phyloP scores from a whole-genome alignment of 108 stramenopile genomes.

The Seminavis robusta region DNA sequence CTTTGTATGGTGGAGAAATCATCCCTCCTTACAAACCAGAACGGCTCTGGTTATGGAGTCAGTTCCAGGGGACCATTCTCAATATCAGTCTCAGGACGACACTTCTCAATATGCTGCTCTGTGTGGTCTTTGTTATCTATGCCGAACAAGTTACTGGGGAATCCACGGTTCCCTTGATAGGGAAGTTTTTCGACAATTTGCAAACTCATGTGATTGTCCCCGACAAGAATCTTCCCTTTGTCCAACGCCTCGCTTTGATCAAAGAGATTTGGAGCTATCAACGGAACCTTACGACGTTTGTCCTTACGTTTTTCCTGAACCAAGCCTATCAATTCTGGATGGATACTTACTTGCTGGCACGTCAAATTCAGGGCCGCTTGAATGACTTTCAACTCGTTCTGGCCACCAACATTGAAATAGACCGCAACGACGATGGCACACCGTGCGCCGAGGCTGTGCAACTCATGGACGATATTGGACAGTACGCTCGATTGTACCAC shows the following conservation, averaged over 20 bases:
- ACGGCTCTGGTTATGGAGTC: constrained; percentile 22
- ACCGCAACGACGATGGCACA: constrained; percentile 8
- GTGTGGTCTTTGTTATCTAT: constrained; percentile 16
- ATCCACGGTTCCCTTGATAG: neutral
- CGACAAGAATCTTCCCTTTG: constrained; percentile 10
- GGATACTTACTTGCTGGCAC: constrained; percentile 12
- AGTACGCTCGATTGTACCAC: constrained; percentile 17
- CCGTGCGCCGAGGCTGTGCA: constrained; percentile 5
- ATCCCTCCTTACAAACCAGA: constrained; percentile 18
- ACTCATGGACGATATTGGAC: constrained; percentile 16
- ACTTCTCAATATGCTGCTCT: constrained; percentile 4
- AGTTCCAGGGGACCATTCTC: constrained; percentile 16
- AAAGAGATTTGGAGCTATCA: constrained; percentile 9
- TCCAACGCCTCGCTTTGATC: neutral
- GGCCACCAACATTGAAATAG: neutral
- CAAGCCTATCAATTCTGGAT: constrained; percentile 24
- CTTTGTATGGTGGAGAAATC: too few species aligned
- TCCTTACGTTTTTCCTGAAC: constrained; percentile 26
- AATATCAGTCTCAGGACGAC: constrained; percentile 5
- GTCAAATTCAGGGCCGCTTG: constrained; percentile 14
- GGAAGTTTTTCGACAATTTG: neutral
- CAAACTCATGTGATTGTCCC: neutral
- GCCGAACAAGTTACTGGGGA: constrained; percentile 4
- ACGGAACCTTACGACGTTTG: constrained; percentile 16
- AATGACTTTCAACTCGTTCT: constrained; percentile 9